Base-by-base conservation (phyloP, 2,329 filamentous ascomycete genomes). In the Bipolaris sorokiniana region DNA sequence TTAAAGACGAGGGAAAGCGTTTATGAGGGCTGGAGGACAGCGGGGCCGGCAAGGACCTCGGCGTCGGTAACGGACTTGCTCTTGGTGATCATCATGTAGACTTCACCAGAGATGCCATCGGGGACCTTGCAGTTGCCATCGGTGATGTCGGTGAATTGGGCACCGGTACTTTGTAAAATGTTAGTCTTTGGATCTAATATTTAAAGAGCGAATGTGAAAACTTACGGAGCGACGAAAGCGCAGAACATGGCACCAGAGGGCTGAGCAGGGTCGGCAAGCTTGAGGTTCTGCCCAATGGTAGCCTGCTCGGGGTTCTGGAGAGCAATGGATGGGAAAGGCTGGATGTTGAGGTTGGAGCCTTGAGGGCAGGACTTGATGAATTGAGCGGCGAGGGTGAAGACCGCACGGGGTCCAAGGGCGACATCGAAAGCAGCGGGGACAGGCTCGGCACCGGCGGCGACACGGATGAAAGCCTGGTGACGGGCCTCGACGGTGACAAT, bases 401-500 rank as follows among this genome's bases (percentile, higher is more conserved):
- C 86, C 62, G 86, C 85, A 63, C 85, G 83, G 62, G 88, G 86
- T 28, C 84, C 84, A 11, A 92, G 85, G 1, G 89, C 82, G 0
- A 86, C 87, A 73, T 91, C 89, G 69, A 92, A 90, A 23, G 88
- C 83, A 70, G 86, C 84, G 3, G 90, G 87, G 3, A 90, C 83
- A 51, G 88, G 85, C 54, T 84, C 78, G 52, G 81, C 79, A 56
- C 83, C 81, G 18, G 82, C 79, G 37, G 85, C 86, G 56, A 82
- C 78, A 62, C 89, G 87, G 76, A 92, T 86, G 76, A 90, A 87
- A 59, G 87, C 88, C 77, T 90, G 88, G 78, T 92, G 90, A 56
- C 90, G 84, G 26, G 88, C 83, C 78, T 92, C 90, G 58, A 90
- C 83, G 22, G 88, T 90, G 42, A 90, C 83, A 73, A 92, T 92